Evolutionary conservation across 2,329 filamentous ascomycete genomes (phyloP), one percentile per base, ranked within the genome.

Genomic region (Claviceps sorghi): DNA sequence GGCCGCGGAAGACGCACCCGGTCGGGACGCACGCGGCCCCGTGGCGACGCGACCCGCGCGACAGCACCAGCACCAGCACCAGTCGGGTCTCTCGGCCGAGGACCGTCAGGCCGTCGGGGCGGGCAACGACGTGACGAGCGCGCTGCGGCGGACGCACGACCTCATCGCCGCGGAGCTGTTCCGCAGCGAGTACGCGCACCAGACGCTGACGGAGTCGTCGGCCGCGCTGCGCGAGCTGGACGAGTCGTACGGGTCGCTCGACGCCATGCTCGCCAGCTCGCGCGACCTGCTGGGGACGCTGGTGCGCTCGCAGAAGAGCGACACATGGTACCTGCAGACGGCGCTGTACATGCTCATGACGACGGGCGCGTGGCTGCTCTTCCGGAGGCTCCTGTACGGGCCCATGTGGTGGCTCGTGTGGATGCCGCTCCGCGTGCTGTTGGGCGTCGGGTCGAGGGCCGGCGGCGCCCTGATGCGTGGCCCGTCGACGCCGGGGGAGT

Each of bases 291-390:
- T 96, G 8, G 80, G 81, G 7, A 88, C 87, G 19, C 73, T 98
- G 46, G 71, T 97, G 47, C 80, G 81, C 55, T 93, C 87, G 57
- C 88, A 94, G 64, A 98, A 98, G 75, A 93, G 85, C 58, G 93
- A 98, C 65, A 96, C 90, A 2, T 98, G 93, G 93, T 98, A 98
- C 65, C 78, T 98, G 36, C 86, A 93, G 68, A 94, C 87, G 40
- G 82, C 90, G 2, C 82, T 97, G 58, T 94, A 90, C 64, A 76
- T 96, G 59, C 77, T 97, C 17, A 62, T 85, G 22, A 78, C 71
- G 6, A 96, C 89, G 1, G 81, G 90, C 43, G 75, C 73, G 32
- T 98, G 93, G 93, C 76, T 98, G 8, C 64, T 95, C 7, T 96
- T 94, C 62, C 75, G 93, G 30, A 75, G 93, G 45, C 73, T 91